Evolutionary conservation across 2,329 filamentous ascomycete genomes (phyloP).

Genomic region (Sporothrix luriei): DNA sequence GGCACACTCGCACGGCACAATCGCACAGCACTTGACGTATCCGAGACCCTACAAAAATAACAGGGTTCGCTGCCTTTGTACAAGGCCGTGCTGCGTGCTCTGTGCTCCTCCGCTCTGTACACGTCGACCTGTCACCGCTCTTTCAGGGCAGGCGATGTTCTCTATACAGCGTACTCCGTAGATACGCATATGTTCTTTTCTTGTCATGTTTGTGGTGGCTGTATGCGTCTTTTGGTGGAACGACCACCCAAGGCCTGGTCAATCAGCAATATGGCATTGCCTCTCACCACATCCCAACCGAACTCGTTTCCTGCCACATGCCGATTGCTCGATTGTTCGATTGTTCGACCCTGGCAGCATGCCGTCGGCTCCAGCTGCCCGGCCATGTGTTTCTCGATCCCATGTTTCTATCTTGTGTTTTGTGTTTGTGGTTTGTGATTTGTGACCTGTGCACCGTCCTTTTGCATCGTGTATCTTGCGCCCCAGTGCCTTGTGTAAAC

Average conservation of each 20-base stretch:
- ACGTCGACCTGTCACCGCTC: slow-evolving; percentile 18
- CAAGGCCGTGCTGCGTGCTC: slow-evolving; percentile 2
- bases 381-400: slow-evolving; percentile 2
- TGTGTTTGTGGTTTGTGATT: neutral
- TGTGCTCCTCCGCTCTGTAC: neutral
- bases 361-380: slow-evolving; percentile 14
- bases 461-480: neutral
- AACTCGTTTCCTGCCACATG: no score
- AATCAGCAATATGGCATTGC: neutral
- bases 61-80: slow-evolving; percentile 17
- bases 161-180: no score
- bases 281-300: no score
- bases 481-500: neutral
- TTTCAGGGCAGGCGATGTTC: slow-evolving; percentile 9
- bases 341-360: neutral
- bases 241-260: neutral
- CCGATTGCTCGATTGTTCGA: neutral
- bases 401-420: neutral
- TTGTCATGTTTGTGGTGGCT: neutral
- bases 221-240: neutral
- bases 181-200: no score
- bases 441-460: neutral
- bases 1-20: neutral
- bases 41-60: neutral
- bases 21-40: neutral